Percentiles rank a stretch among this genome's conserved stretches.
Conservation (phyloP, 768 basidiomycete species). For the Naganishia randhawae region DNA sequence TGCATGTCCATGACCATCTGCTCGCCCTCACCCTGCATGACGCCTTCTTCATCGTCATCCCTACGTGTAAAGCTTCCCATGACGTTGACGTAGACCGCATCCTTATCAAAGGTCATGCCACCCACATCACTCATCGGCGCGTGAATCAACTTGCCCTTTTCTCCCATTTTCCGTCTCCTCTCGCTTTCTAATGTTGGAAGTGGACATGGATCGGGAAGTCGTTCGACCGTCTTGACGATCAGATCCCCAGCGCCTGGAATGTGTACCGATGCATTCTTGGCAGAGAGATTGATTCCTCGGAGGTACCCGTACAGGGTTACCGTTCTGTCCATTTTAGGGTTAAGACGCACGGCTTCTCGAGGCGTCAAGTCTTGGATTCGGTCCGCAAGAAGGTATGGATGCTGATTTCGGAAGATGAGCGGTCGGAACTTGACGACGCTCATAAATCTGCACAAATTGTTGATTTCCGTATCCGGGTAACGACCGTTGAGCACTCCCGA, state of each 20-base stretch:
- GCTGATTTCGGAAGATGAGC: slow-evolving; percentile 87
- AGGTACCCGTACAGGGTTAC: slow-evolving; percentile 93
- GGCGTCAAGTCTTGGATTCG: slow-evolving; percentile 92
- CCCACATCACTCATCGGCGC: slow-evolving; percentile 99
- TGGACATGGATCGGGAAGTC: slow-evolving; percentile 91
- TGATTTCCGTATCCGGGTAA: slow-evolving; percentile 92
- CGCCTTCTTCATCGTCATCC: slow-evolving; percentile 58
- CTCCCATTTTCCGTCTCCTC: slow-evolving; percentile 80
- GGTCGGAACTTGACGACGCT: slow-evolving; percentile 98
- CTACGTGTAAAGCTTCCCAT: slow-evolving; percentile 86
- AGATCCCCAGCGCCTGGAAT: slow-evolving; percentile 93
- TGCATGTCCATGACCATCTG: slow-evolving; percentile 97
- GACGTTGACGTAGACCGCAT: slow-evolving; percentile 96
- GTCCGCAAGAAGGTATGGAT: slow-evolving; percentile 91
- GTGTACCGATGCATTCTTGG: slow-evolving; percentile 65
- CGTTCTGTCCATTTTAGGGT: slow-evolving; percentile 88
- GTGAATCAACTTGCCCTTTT: slow-evolving; percentile 90
- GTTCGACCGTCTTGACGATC: slow-evolving; percentile 65
- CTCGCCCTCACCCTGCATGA: slow-evolving; percentile 85
- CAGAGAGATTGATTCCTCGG: slow-evolving; percentile 60
- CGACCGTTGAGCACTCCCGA: slow-evolving; percentile 95
- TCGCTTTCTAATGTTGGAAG: slow-evolving; percentile 86
- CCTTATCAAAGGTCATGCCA: slow-evolving; percentile 94
- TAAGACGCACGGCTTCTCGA: slow-evolving; percentile 70
- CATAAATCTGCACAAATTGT: slow-evolving; percentile 93